Percentiles rank a stretch among this genome's conserved stretches.
Conservation (phyloP, 2,329 filamentous ascomycete genomes). For the Fusarium sp. region DNA sequence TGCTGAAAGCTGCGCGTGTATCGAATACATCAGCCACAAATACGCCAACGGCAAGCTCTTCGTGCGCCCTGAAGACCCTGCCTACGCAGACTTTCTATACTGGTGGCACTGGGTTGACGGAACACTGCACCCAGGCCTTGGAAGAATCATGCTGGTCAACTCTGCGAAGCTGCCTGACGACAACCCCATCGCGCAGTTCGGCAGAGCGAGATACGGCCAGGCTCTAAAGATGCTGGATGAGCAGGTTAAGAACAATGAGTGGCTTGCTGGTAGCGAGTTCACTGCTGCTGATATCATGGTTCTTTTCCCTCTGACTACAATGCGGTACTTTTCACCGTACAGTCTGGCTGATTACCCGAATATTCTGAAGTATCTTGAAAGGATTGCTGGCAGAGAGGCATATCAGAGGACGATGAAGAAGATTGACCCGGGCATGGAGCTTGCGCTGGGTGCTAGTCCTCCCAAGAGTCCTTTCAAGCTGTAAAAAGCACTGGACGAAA, state of each 20-base stretch:
- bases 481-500: not conserved
- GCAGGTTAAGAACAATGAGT: constrained; percentile 62
- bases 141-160: constrained; percentile 54
- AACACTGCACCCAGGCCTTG: constrained; percentile 57
- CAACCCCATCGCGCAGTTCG: constrained; percentile 50
- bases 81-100: constrained; percentile 72
- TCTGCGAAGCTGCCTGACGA: constrained; percentile 9
- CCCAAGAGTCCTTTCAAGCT: constrained; percentile 23
- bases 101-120: constrained; percentile 72
- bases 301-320: constrained; percentile 71
- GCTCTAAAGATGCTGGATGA: constrained; percentile 65
- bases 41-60: constrained; percentile 65
- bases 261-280: constrained; percentile 72
- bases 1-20: constrained; percentile 70
- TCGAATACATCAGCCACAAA: constrained; percentile 71
- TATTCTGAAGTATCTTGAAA: constrained; percentile 61
- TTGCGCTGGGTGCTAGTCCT: constrained; percentile 46
- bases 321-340: constrained; percentile 65
- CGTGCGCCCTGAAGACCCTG: constrained; percentile 58
- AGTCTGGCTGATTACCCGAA: constrained; percentile 58
- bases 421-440: constrained; percentile 62
- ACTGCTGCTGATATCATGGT: constrained; percentile 76
- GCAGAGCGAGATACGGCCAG: constrained; percentile 52
- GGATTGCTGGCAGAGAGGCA: constrained; percentile 59
- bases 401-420: constrained; percentile 64